Evolutionary conservation across 805 yeast species (phyloP).

Genomic region (Wickerhamomyces queroliae): DNA sequence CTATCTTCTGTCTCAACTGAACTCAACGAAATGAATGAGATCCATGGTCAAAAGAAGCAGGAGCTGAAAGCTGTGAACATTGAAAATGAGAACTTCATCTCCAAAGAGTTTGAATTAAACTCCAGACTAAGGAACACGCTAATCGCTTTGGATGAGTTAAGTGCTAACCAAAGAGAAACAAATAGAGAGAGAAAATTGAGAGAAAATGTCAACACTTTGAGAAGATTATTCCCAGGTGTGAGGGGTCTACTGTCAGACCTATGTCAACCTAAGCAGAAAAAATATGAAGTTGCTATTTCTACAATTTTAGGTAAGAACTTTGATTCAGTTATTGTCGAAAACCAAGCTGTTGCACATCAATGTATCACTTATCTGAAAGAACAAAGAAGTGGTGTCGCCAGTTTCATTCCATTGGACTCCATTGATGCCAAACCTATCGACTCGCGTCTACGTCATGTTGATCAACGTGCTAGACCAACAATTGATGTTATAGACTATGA

Average conservation of each 20-base stretch:
- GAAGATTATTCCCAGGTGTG: slow-evolving; percentile 78
- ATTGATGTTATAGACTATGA: slow-evolving; percentile 72
- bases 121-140: slow-evolving; percentile 56
- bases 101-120: slow-evolving; percentile 56
- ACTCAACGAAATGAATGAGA: slow-evolving; percentile 26
- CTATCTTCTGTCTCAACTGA: slow-evolving; percentile 15
- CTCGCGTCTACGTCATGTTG: slow-evolving; percentile 46
- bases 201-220: slow-evolving; percentile 66
- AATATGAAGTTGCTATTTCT: slow-evolving; percentile 67
- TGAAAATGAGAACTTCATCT: slow-evolving; percentile 30
- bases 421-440: slow-evolving; percentile 53
- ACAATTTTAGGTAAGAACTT: slow-evolving; percentile 73
- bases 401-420: slow-evolving; percentile 84
- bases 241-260: slow-evolving; percentile 76
- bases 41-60: slow-evolving; percentile 32
- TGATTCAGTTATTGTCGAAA: slow-evolving; percentile 83
- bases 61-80: slow-evolving; percentile 35
- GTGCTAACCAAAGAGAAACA: slow-evolving; percentile 73
- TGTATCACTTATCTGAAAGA: slow-evolving; percentile 79
- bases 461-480: slow-evolving; percentile 56
- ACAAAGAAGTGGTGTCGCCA: slow-evolving; percentile 78
- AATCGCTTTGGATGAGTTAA: slow-evolving; percentile 59
- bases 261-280: slow-evolving; percentile 68
- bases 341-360: slow-evolving; percentile 57
- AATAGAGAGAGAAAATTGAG: slow-evolving; percentile 61